phyloP scores from a whole-genome alignment of 2,329 filamentous ascomycete genomes.

The Sporothrix dimorphospora region DNA sequence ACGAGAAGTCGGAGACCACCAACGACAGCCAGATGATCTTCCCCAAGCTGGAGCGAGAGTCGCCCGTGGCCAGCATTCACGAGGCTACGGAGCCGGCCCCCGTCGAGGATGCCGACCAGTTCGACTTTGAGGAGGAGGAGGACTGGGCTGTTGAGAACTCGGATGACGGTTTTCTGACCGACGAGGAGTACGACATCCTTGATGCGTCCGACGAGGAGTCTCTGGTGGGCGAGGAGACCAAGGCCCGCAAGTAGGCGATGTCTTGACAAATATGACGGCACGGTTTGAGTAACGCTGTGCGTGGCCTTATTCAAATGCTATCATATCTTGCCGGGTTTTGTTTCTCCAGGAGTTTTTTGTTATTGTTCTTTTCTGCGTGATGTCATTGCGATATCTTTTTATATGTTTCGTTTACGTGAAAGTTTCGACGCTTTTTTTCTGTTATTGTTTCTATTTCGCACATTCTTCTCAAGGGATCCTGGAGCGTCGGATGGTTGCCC shows the following conservation, averaged over 20 bases:
- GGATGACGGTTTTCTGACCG: slow-evolving; percentile 83
- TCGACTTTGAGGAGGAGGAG: slow-evolving; percentile 61
- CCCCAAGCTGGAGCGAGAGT: slow-evolving; percentile 94
- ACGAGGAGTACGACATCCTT: slow-evolving; percentile 97
- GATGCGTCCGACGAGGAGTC: slow-evolving; percentile 93
- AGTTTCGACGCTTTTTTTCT: neutral
- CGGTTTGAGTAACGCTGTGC: neutral
- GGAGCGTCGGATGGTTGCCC: slow-evolving; percentile 8
- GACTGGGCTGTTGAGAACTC: slow-evolving; percentile 45
- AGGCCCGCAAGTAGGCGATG: slow-evolving; percentile 33
- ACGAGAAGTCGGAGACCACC: slow-evolving; percentile 45
- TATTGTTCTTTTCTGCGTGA: neutral
- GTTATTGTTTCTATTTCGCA: neutral
- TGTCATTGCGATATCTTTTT: neutral
- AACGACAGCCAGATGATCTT: slow-evolving; percentile 82
- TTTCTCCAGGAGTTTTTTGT: no score
- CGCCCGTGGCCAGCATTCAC: slow-evolving; percentile 78
- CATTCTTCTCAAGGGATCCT: neutral
- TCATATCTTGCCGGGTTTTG: no score
- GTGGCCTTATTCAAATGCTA: neutral
- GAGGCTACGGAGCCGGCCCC: slow-evolving; percentile 50
- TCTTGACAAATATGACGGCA: neutral
- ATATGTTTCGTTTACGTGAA: neutral
- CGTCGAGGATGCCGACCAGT: slow-evolving; percentile 32
- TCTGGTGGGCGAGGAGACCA: slow-evolving; percentile 54